A percentile compares a stretch with the other conserved stretches of the same genome.
Conservation (phyloP, 352 stramenopile genomes). For the Phytophthora colocasiae region DNA sequence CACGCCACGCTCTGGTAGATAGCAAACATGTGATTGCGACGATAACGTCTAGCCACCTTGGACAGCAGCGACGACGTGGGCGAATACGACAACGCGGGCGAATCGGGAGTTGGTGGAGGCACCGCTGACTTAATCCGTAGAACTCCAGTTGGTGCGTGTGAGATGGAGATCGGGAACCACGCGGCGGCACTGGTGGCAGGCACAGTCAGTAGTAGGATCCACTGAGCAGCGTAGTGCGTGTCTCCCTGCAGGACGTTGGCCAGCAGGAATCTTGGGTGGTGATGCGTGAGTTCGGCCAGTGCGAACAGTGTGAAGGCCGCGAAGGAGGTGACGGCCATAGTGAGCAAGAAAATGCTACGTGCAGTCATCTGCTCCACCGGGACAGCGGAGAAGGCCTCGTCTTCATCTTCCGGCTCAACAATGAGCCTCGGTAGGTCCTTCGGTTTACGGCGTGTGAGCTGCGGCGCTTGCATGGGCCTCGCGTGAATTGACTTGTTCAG, state of each 20-base stretch:
- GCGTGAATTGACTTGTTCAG: constrained; percentile 3
- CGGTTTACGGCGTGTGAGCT: constrained; percentile 27
- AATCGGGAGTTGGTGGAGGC: constrained; percentile 26
- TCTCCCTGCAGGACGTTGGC: constrained; percentile 42
- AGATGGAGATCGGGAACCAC: constrained; percentile 67
- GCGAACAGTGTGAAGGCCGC: constrained; percentile 71
- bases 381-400: constrained; percentile 30
- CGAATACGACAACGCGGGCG: constrained; percentile 25
- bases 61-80: constrained; percentile 34
- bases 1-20: constrained; percentile 76
- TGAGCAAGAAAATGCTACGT: constrained; percentile 63
- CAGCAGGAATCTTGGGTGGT: constrained; percentile 49
- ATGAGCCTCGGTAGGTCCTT: constrained; percentile 22
- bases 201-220: constrained; percentile 52
- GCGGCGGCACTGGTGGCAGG: constrained; percentile 66
- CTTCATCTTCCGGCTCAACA: constrained; percentile 29
- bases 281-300: constrained; percentile 57
- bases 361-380: constrained; percentile 49
- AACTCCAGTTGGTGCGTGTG: constrained; percentile 24
- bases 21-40: constrained; percentile 64
- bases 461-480: constrained; percentile 12
- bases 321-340: constrained; percentile 63
- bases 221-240: constrained; percentile 47
- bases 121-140: constrained; percentile 44
- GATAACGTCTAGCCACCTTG: constrained; percentile 38